Evolutionary conservation across 441 rosid species (phyloP).

Genomic region (Sinapis alba): DNA sequence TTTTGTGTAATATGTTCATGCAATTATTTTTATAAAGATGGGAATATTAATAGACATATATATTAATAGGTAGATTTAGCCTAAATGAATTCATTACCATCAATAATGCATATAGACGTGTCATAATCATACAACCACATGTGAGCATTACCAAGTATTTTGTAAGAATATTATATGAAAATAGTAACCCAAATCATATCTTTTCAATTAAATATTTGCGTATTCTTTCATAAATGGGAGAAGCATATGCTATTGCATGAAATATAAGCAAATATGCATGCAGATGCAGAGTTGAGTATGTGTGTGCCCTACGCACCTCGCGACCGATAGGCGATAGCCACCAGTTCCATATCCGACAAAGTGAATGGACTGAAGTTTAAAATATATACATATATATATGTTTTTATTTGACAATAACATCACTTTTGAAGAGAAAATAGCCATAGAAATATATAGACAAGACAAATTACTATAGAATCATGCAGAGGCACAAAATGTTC

Average conservation of each 20-base stretch:
- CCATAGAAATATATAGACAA: too few species aligned
- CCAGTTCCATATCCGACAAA: slow-evolving; percentile 27
- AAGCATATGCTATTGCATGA: slow-evolving; percentile 24
- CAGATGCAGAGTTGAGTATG: slow-evolving; percentile 8
- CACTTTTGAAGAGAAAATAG: background rate
- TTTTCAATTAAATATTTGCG: background rate
- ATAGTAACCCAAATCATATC: background rate
- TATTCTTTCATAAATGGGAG: slow-evolving; percentile 2
- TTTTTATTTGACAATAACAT: background rate
- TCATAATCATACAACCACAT: slow-evolving; percentile 9
- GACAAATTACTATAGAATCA: slow-evolving; percentile 17
- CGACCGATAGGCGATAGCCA: slow-evolving; percentile 3
- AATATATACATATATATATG: background rate
- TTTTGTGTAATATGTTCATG: too few species aligned
- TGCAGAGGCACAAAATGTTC: slow-evolving; percentile 13
- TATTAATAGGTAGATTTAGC: background rate
- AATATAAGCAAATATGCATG: slow-evolving; percentile 12
- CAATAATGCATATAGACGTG: background rate
- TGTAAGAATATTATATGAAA: background rate
- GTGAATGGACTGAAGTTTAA: background rate
- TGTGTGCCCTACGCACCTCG: slow-evolving; percentile 27
- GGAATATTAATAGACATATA: background rate
- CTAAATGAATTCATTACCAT: background rate
- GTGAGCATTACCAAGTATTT: slow-evolving; percentile 3
- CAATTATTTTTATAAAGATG: too few species aligned